phyloP scores from a whole-genome alignment of 1,139 yeast species.

The Taphrina betulina region DNA sequence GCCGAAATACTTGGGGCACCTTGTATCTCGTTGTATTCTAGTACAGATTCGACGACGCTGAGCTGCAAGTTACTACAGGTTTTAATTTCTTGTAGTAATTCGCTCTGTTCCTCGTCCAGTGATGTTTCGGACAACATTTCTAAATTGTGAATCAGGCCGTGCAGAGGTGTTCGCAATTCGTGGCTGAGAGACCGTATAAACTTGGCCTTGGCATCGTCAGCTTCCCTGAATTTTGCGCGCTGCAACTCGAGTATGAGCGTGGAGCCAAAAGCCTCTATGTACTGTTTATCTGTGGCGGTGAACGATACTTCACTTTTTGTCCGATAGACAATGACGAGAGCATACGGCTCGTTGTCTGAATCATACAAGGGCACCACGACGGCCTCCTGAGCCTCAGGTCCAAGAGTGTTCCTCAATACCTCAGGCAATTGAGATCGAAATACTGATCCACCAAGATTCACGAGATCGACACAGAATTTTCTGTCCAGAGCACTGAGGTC shows the following conservation, averaged over 20 bases:
- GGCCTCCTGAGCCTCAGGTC: not conserved
- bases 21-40: not conserved
- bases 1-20: too few relatives aligned
- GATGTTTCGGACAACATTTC: slow-evolving; percentile 12
- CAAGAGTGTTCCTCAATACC: not conserved
- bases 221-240: not conserved
- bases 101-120: slow-evolving; percentile 10
- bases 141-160: slow-evolving; percentile 24
- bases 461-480: too few relatives aligned
- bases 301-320: too few relatives aligned
- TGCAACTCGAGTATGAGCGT: slow-evolving; percentile 12
- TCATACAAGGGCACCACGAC: not conserved
- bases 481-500: too few relatives aligned
- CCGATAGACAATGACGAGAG: too few relatives aligned
- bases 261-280: slow-evolving; percentile 6
- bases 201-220: slow-evolving; percentile 2
- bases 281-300: too few relatives aligned
- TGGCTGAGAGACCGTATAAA: slow-evolving; percentile 17
- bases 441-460: too few relatives aligned
- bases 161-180: slow-evolving; percentile 30
- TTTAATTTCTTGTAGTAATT: slow-evolving; percentile 11
- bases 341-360: too few relatives aligned
- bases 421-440: slow-evolving; percentile 3
- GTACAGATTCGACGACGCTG: slow-evolving; percentile 22
- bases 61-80: slow-evolving; percentile 22